Evolutionary conservation across 805 yeast species (phyloP).

Genomic region (Jamesozyma lodderae): DNA sequence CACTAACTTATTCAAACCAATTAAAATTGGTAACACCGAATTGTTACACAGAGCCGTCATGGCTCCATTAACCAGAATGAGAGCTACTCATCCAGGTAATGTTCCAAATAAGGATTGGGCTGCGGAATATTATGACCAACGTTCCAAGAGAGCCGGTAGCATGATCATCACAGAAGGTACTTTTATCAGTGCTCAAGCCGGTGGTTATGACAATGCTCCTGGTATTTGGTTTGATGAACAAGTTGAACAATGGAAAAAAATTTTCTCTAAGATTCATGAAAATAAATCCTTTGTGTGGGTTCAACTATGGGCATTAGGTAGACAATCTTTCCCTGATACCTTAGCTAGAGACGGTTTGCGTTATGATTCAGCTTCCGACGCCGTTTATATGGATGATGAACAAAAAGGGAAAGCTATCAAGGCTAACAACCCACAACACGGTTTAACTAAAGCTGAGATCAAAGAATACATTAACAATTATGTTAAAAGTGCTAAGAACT

Average conservation of each 20-base stretch:
- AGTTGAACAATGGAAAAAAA: conserved; percentile 38
- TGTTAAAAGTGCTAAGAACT: not conserved
- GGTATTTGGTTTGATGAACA: conserved; percentile 44
- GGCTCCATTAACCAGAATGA: conserved; percentile 38
- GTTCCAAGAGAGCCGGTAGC: conserved; percentile 49
- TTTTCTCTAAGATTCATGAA: conserved; percentile 41
- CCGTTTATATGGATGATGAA: not conserved
- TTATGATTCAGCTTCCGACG: conserved; percentile 34
- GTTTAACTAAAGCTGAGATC: not conserved
- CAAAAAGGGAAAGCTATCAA: not conserved
- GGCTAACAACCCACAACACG: not conserved
- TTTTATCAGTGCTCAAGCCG: conserved; percentile 29
- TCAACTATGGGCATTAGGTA: conserved; percentile 47
- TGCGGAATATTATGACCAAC: conserved; percentile 43
- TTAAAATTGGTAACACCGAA: not conserved
- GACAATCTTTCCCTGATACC: conserved; percentile 33
- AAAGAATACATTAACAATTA: not conserved
- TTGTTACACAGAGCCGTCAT: conserved; percentile 30
- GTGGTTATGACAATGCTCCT: conserved; percentile 30
- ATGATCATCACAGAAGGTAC: conserved; percentile 54
- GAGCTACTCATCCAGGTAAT: conserved; percentile 33
- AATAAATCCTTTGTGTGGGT: conserved; percentile 37
- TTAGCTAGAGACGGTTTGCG: conserved; percentile 31
- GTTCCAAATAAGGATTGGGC: conserved; percentile 37
- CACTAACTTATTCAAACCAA: conserved; percentile 35